Base-by-base conservation (phyloP, 2,329 filamentous ascomycete species). In the Capronia americana region DNA sequence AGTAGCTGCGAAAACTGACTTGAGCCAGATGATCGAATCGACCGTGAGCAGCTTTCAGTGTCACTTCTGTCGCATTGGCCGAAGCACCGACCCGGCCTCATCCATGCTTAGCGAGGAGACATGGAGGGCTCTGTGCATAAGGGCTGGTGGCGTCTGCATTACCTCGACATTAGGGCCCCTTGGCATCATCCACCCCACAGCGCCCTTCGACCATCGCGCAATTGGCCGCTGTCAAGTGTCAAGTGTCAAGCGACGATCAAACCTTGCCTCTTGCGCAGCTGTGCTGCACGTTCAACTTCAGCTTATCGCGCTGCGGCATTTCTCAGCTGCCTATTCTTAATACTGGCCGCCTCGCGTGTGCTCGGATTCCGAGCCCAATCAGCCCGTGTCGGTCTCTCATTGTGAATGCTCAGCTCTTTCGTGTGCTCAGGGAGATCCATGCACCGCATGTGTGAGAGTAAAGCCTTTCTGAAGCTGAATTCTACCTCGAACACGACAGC, bases 141-240 rank as follows among this genome's bases (percentile, higher is more conserved):
- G 56, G 23, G 23, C 48, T 32, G 63, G 63, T 65, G 64, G 64
- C 59, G 64, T 55, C 28, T 53, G 32, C 44, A 54, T 55, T 58
- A 56, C 54, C 41, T 54, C 32, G 20, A 17, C 30, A 44, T 54
- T 64, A 38, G 59, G n/a, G 30, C 24, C 34, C 20, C 55, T 53
- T 66, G 60, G 64, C 48, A 48, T 57, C 58, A 55, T 63, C 53
- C 54, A 54, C 64, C 64, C 64, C 64, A 66, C 58, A 66, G 24
- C 48, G 7, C 26, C 57, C 57, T 23, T 30, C 26, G 28, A 32
- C 44, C 24, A 41, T 54, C 54, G 26, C 55, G 64, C 60, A 66
- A 66, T 23, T 54, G 46, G 60, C 54, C 59, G 55, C 44, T 11
- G 28, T 20, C 26, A 30, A 51, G 34, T 17, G 34, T 41, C 34